Conservation (phyloP, 495 filamentous ascomycete species). For the Talaromyces wortmannii region DNA sequence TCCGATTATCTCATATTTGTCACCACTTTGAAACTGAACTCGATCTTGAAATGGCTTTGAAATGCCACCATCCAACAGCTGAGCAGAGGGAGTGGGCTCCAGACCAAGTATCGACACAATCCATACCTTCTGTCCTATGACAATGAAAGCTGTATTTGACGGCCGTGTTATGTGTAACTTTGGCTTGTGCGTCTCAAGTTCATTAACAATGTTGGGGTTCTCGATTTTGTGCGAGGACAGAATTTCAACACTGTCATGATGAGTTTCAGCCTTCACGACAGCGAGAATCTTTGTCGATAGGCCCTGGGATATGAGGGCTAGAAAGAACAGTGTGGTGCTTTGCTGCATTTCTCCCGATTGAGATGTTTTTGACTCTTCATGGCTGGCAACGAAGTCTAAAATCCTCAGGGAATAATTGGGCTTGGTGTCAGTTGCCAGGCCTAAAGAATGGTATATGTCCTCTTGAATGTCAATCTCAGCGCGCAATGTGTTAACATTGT, state of each 20-base stretch:
- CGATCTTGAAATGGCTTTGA: slow-evolving; percentile 72
- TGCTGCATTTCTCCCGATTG: slow-evolving; percentile 16
- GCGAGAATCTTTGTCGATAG: slow-evolving; percentile 16
- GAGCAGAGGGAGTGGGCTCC: slow-evolving; percentile 59
- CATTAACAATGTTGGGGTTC: slow-evolving; percentile 12
- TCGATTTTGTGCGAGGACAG: slow-evolving; percentile 23
- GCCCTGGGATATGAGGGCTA: slow-evolving; percentile 17
- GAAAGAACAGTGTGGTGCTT: slow-evolving; percentile 24
- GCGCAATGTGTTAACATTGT: slow-evolving; percentile 56
- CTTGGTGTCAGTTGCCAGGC: slow-evolving; percentile 18
- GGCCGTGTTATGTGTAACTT: slow-evolving; percentile 72
- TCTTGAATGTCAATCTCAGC: slow-evolving; percentile 42
- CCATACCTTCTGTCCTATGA: slow-evolving; percentile 69
- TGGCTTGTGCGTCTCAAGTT: slow-evolving; percentile 43
- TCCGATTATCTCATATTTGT: slow-evolving; percentile 38
- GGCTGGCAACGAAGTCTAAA: slow-evolving; percentile 27
- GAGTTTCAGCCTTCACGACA: slow-evolving; percentile 21
- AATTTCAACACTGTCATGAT: slow-evolving; percentile 16
- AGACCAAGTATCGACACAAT: slow-evolving; percentile 59
- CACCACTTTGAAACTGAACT: slow-evolving; percentile 69
- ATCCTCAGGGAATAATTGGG: slow-evolving; percentile 15
- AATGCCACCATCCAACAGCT: slow-evolving; percentile 43
- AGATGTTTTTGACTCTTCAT: slow-evolving; percentile 5
- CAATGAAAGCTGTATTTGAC: slow-evolving; percentile 71
- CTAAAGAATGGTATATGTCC: slow-evolving; percentile 22